Conservation (phyloP, 148 eudicot genomes). For the Pouteria glomerata region DNA sequence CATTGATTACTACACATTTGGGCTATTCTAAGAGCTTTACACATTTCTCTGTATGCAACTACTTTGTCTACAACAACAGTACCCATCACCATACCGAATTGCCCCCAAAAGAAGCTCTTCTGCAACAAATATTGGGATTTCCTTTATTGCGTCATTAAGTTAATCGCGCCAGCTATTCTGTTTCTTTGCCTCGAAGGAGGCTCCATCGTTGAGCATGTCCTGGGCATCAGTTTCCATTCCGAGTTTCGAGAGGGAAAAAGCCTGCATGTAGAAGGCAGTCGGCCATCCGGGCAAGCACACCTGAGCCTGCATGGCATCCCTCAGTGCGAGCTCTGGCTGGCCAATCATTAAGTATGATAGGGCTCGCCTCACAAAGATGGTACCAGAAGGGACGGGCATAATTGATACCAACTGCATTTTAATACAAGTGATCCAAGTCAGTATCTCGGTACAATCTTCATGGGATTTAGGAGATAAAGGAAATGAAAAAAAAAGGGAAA, state of each 20-base stretch:
- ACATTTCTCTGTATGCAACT: slow-evolving; percentile 18
- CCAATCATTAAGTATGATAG: slow-evolving; percentile 80
- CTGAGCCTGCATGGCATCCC: slow-evolving; percentile 99
- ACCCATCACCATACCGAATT: neutral
- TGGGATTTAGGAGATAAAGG: neutral
- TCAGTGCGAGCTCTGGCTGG: slow-evolving; percentile 82
- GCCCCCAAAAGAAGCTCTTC: slow-evolving; percentile 1
- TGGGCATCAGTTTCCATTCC: slow-evolving; percentile 99
- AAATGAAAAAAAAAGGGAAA: neutral
- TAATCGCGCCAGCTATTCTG: slow-evolving; percentile 77
- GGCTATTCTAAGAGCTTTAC: slow-evolving; percentile 11
- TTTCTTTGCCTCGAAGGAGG: slow-evolving; percentile 76
- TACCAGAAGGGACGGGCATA: slow-evolving; percentile 90
- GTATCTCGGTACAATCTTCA: neutral
- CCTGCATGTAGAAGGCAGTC: slow-evolving; percentile 90
- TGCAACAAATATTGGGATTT: neutral
- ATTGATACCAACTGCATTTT: slow-evolving; percentile 64
- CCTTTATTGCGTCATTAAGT: neutral
- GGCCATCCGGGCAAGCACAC: slow-evolving; percentile 99
- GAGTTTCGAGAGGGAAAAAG: slow-evolving; percentile 86
- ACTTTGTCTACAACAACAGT: slow-evolving; percentile 6
- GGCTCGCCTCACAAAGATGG: slow-evolving; percentile 80
- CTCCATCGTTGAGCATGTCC: slow-evolving; percentile 93
- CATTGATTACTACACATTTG: slow-evolving; percentile 3
- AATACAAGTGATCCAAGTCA: neutral